A percentile compares a stretch with the other conserved stretches of the same genome.
Evolutionary conservation across 2,329 filamentous ascomycete genomes (phyloP).

Genomic region (Monilinia polystroma): DNA sequence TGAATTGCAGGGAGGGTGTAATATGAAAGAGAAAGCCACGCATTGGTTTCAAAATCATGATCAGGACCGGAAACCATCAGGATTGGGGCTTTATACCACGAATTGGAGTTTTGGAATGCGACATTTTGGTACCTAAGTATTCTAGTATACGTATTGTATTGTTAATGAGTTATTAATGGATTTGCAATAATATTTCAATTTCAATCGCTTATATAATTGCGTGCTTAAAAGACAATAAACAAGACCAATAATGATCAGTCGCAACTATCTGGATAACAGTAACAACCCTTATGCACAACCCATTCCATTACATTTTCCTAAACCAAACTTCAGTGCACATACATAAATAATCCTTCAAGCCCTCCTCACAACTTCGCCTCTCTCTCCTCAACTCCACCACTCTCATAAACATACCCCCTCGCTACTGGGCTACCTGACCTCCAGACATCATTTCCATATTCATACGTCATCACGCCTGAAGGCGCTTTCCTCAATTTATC

Average conservation of each 20-base stretch:
- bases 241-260: background rate
- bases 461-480: slow-evolving; percentile 1
- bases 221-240: background rate
- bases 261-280: background rate
- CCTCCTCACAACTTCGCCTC: slow-evolving; percentile 37
- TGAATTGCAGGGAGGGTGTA: background rate
- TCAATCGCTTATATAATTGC: background rate
- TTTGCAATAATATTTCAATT: background rate
- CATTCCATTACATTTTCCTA: background rate
- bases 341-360: background rate
- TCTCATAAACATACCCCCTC: slow-evolving; percentile 60
- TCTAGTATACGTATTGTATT: slow-evolving; percentile 3
- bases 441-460: slow-evolving; percentile 28
- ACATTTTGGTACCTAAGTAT: background rate
- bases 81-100: slow-evolving; percentile 26
- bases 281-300: background rate
- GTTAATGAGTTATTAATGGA: background rate
- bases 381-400: slow-evolving; percentile 38
- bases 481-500: slow-evolving; percentile 55
- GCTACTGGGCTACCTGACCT: slow-evolving; percentile 52
- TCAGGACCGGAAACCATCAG: background rate
- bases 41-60: background rate
- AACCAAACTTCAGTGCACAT: background rate
- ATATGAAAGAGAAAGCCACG: slow-evolving; percentile 1
- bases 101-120: slow-evolving; percentile 14